These are phyloP conservation scores for Setaria viridis DNA, from an alignment of 202 grass and related monocot genomes.

Conservation along the genomic window DNA sequence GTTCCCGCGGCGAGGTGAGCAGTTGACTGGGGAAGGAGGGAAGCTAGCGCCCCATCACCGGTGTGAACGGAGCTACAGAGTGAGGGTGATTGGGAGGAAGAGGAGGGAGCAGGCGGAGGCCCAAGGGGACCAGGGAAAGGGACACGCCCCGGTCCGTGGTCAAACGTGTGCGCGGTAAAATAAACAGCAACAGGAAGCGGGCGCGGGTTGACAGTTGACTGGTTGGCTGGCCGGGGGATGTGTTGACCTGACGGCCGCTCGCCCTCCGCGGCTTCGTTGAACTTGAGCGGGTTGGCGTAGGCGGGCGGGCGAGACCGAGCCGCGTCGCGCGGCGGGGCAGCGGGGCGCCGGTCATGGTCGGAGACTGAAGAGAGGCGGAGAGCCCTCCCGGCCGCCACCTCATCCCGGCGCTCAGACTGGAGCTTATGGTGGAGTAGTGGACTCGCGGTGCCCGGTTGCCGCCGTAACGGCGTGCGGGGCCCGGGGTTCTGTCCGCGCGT, in stretches of 20 bases:
- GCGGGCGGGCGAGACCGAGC: not conserved
- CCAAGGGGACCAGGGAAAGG: not conserved
- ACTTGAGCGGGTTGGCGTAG: no score
- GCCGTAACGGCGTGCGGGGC: not conserved
- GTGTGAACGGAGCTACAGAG: conserved; percentile 31
- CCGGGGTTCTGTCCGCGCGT: conserved; percentile 6
- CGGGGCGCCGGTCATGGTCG: no score
- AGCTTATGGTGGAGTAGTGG: no score
- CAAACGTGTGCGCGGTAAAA: conserved; percentile 45
- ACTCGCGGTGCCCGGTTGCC: conserved; percentile 16
- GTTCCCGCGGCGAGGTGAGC: conserved; percentile 18
- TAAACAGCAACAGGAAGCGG: not conserved
- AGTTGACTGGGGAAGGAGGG: conserved; percentile 29
- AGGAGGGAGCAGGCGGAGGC: not conserved
- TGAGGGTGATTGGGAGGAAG: not conserved
- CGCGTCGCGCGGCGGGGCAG: not conserved
- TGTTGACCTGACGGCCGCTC: conserved; percentile 5
- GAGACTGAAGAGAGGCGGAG: no score
- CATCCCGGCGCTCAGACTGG: not conserved
- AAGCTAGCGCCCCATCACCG: not conserved
- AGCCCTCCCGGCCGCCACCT: not conserved
- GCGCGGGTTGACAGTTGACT: not conserved
- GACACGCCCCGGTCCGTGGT: not conserved
- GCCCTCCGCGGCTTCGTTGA: no score
- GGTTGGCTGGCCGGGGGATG: not conserved